Percentiles rank a stretch among this genome's conserved stretches.
These are phyloP conservation scores for Gigaspora rosea DNA, from an alignment of 192 early-diverging fungal species.

Conservation along the genomic window DNA sequence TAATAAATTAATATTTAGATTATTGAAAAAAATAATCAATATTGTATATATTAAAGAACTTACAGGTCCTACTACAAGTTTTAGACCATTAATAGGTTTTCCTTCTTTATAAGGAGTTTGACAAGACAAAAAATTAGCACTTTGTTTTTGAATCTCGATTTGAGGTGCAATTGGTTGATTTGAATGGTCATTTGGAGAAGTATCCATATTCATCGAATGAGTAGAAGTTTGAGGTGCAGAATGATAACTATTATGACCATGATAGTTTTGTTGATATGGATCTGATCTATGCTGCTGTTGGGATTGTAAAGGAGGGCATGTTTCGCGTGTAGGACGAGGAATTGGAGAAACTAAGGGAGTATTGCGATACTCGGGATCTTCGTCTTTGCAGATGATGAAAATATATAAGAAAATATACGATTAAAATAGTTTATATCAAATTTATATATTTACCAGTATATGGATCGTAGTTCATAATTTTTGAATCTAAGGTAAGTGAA, in stretches of 20 bases:
- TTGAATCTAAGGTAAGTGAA: too few species aligned
- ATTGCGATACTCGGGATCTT: constrained; percentile 45
- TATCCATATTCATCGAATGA: background rate
- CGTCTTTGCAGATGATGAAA: constrained; percentile 33
- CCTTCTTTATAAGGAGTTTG: constrained; percentile 7
- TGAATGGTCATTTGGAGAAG: background rate
- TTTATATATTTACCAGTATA: background rate
- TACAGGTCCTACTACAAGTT: too few species aligned
- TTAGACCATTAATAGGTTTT: background rate
- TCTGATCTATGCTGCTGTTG: background rate
- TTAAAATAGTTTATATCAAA: background rate
- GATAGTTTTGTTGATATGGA: background rate
- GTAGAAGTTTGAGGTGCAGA: background rate
- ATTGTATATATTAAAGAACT: too few species aligned
- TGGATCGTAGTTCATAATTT: background rate
- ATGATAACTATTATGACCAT: too few species aligned
- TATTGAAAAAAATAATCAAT: too few species aligned
- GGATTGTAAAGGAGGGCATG: constrained; percentile 34
- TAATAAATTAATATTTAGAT: too few species aligned
- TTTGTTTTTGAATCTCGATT: background rate
- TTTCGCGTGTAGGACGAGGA: constrained; percentile 45
- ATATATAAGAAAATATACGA: background rate
- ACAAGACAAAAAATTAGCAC: constrained; percentile 4
- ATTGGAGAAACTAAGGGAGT: constrained; percentile 47
- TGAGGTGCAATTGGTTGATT: too few species aligned